Conservation (phyloP, 1,139 yeast genomes). For the Candida albicans region DNA sequence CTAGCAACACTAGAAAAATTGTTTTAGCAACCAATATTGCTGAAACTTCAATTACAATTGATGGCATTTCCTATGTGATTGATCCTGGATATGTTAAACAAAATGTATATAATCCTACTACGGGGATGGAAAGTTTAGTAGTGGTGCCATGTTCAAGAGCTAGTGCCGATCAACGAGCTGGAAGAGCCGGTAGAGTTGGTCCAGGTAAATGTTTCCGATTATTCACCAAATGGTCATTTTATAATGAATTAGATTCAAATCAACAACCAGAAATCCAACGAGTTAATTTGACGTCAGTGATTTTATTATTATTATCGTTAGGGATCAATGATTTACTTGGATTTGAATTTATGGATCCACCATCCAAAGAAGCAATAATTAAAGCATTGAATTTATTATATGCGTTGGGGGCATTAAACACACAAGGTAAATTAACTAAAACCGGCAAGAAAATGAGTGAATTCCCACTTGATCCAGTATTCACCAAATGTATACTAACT, state of each 20-base stretch:
- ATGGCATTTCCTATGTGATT: constrained; percentile 84
- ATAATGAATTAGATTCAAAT: constrained; percentile 71
- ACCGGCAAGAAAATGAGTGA: constrained; percentile 87
- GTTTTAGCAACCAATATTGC: constrained; percentile 96
- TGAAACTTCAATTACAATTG: constrained; percentile 93
- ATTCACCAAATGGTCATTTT: constrained; percentile 83
- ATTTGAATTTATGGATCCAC: constrained; percentile 88
- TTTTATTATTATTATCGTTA: constrained; percentile 68
- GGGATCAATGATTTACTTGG: constrained; percentile 82
- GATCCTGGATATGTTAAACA: constrained; percentile 95
- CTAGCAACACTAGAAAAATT: constrained; percentile 74
- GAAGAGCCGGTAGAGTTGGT: constrained; percentile 96
- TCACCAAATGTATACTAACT: constrained; percentile 70
- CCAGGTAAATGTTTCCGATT: constrained; percentile 93
- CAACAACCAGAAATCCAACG: constrained; percentile 89
- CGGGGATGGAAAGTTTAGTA: constrained; percentile 88
- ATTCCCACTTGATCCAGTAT: constrained; percentile 89
- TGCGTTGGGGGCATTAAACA: constrained; percentile 83
- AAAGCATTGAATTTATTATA: constrained; percentile 79
- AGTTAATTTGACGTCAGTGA: constrained; percentile 75
- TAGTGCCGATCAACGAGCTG: constrained; percentile 94
- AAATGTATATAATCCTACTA: constrained; percentile 73
- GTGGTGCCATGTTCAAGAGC: constrained; percentile 90
- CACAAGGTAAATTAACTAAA: constrained; percentile 75
- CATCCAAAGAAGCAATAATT: constrained; percentile 68